These are phyloP conservation scores for Trichoderma gracile DNA, from an alignment of 2,329 filamentous ascomycete species.

Conservation along the genomic window DNA sequence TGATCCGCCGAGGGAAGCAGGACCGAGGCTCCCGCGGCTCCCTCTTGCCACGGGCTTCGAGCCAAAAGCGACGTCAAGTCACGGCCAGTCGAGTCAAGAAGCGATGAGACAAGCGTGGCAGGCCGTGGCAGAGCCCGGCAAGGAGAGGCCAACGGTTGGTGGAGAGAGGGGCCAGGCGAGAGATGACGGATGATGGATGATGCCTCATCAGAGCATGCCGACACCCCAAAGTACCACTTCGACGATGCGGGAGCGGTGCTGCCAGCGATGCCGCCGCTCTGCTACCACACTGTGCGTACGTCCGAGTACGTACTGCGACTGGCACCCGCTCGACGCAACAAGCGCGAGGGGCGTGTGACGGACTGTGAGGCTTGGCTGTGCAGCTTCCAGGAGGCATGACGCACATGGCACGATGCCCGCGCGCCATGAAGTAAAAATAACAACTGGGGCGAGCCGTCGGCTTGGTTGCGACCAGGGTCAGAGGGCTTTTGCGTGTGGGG, in stretches of 20 bases:
- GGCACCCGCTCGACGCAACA: no score
- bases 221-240: not conserved
- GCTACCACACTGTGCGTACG: no score
- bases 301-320: no score
- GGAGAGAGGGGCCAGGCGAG: constrained; percentile 1
- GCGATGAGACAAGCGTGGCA: not conserved
- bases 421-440: constrained; percentile 27
- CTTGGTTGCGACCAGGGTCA: constrained; percentile 21
- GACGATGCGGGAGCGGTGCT: no score
- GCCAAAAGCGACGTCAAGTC: not conserved
- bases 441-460: constrained; percentile 27
- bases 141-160: not conserved
- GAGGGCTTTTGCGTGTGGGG: constrained; percentile 18
- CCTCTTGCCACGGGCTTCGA: no score
- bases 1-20: no score
- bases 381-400: constrained; percentile 24
- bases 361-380: constrained; percentile 19
- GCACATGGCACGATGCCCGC: constrained; percentile 27
- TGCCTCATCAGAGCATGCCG: constrained; percentile 6
- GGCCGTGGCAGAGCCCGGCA: not conserved
- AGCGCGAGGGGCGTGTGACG: constrained; percentile 22
- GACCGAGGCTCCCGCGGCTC: no score
- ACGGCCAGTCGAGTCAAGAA: not conserved
- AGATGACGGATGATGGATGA: constrained; percentile 16
- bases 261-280: no score